Evolutionary conservation across 1,139 yeast species (phyloP), one percentile per base, ranked within the genome.

Genomic region (Lodderomyces oxycetoniae): DNA sequence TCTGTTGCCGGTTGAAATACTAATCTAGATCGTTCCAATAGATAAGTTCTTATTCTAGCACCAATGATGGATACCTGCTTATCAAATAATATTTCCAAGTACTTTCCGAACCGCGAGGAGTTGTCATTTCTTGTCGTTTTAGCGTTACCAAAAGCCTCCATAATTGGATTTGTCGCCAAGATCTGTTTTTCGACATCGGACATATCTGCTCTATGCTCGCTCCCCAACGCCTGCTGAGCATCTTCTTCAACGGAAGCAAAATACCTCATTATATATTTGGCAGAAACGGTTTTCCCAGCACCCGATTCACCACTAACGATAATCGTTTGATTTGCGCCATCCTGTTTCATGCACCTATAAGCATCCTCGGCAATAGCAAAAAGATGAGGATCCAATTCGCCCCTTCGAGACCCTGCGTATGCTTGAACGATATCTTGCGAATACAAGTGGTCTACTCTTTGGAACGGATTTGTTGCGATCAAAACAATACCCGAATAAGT

Each of bases 101-200:
- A 91, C 59, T 91, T 91, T 55, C 98, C 98, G 55, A 91, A 91
- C 57, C 98, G 80, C 13, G 97, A 89, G 26, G 97, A 91, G 60
- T 91, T 91, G 60, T 91, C 97, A 56, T 91, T 91, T 66, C 98
- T 79, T 3, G 95, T 88, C 3, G 98, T 91, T 59, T 91, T 91
- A 10, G 98, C 97, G 57, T 91, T 91, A 71, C 98, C 98, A 59
- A 91, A 91, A 1, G 97, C 94, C 63, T 91, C 98, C 93, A 91
- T 88, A 48, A 91, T 91, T 4, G 98, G 98, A 56, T 91, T 91
- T 1, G 98, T 91, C 12, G 98, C 98, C 53, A 91, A 71, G 38
- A 91, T 93, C 62, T 86, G 96, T 54, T 86, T 83, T 61, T 91
- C 98, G 20, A 93, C 93, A 41, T 83, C 85, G 30, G 94, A 82